These are phyloP conservation scores for Pseudogymnoascus sp. DNA, from an alignment of 2,329 filamentous ascomycete species.

Conservation along the genomic window DNA sequence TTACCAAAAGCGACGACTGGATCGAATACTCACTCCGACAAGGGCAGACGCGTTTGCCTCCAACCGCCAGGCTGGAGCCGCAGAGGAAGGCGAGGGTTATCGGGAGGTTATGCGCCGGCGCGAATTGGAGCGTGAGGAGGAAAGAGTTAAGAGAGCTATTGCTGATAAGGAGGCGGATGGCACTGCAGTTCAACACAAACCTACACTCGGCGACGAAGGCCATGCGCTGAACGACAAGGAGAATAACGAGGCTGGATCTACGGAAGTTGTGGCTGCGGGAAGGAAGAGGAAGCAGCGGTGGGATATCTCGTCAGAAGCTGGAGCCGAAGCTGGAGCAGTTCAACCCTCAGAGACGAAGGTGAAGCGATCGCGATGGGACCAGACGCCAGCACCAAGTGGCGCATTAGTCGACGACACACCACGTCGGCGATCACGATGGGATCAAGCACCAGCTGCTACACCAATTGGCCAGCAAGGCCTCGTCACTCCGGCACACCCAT, in stretches of 20 bases:
- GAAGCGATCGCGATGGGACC: constrained; percentile 77
- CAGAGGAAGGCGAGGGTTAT: constrained; percentile 73
- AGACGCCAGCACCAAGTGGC: constrained; percentile 55
- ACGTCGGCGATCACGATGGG: constrained; percentile 83
- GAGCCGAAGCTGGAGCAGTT: constrained; percentile 45
- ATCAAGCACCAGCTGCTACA: constrained; percentile 77
- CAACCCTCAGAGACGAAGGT: constrained; percentile 50
- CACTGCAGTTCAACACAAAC: constrained; percentile 54
- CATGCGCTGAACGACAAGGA: constrained; percentile 53
- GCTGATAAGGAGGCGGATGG: constrained; percentile 60
- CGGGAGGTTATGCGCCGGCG: constrained; percentile 84
- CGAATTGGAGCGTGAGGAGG: constrained; percentile 89
- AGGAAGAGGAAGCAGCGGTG: constrained; percentile 92
- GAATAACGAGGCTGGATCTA: constrained; percentile 62
- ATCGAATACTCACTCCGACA: constrained; percentile 79
- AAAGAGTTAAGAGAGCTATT: constrained; percentile 73
- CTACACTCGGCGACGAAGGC: constrained; percentile 62
- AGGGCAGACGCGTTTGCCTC: constrained; percentile 79
- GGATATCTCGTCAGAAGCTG: constrained; percentile 66
- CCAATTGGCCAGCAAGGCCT: constrained; percentile 68
- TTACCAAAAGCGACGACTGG: constrained; percentile 92
- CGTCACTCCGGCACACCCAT: constrained; percentile 70
- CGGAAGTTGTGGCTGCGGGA: constrained; percentile 54
- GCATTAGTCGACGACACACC: constrained; percentile 49
- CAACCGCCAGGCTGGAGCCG: constrained; percentile 60